These are phyloP conservation scores for Sclerotinia minor DNA, from an alignment of 2,329 filamentous ascomycete species.

Conservation along the genomic window DNA sequence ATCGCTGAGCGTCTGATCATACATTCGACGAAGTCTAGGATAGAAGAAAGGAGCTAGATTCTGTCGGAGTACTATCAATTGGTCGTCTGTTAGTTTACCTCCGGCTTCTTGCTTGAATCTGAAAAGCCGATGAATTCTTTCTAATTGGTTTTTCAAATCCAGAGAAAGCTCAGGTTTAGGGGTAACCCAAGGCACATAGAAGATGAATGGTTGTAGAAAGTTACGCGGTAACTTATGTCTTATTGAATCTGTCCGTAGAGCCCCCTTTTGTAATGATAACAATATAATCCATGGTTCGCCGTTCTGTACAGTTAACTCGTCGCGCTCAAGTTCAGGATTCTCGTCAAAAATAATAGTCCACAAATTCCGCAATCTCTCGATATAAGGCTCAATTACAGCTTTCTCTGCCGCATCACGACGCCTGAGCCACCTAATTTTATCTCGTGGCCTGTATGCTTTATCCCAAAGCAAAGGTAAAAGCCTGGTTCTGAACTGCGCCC, in stretches of 20 bases:
- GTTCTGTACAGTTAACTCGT: neutral
- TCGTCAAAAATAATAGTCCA: neutral
- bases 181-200: slow-evolving; percentile 13
- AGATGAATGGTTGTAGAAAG: slow-evolving; percentile 11
- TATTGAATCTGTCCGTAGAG: slow-evolving; percentile 1
- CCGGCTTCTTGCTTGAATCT: neutral
- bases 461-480: slow-evolving; percentile 14
- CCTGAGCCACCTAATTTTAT: neutral
- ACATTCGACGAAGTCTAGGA: slow-evolving; percentile 18
- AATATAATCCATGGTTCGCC: slow-evolving; percentile 16
- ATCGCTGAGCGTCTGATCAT: slow-evolving; percentile 14
- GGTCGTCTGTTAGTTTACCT: neutral
- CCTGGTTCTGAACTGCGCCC: slow-evolving; percentile 10
- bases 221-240: slow-evolving; percentile 11
- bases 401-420: neutral
- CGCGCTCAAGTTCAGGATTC: slow-evolving; percentile 5
- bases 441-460: neutral
- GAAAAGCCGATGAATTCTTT: slow-evolving; percentile 15
- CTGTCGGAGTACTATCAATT: neutral
- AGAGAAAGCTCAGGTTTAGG: slow-evolving; percentile 14
- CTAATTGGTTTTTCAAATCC: neutral
- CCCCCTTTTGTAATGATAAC: slow-evolving; percentile 11
- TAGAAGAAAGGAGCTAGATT: slow-evolving; percentile 15
- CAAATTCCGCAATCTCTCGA: neutral
- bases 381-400: slow-evolving; percentile 3